Conservation (phyloP, 1,139 yeast species). For the Kodamaea fungicola region DNA sequence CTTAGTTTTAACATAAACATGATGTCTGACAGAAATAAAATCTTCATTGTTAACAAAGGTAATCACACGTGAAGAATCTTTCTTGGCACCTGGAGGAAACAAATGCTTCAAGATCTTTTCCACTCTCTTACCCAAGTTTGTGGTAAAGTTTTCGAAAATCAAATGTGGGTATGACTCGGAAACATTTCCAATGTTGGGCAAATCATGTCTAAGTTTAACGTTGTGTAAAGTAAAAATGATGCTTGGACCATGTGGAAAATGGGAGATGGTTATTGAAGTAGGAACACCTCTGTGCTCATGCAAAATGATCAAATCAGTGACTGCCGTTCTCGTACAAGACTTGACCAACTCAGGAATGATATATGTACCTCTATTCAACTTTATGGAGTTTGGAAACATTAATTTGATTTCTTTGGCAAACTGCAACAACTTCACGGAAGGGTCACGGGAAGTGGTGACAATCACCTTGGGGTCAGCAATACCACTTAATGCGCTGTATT, state of each 20-base stretch:
- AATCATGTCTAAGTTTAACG: constrained; percentile 91
- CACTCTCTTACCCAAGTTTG: constrained; percentile 80
- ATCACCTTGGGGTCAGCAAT: constrained; percentile 88
- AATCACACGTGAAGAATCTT: constrained; percentile 82
- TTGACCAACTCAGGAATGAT: constrained; percentile 80
- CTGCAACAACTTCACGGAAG: constrained; percentile 78
- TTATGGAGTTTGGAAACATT: constrained; percentile 83
- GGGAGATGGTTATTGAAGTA: constrained; percentile 86
- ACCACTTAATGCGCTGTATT: constrained; percentile 84
- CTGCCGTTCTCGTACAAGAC: constrained; percentile 66
- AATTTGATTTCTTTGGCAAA: constrained; percentile 90
- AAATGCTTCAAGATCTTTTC: constrained; percentile 78
- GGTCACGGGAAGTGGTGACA: constrained; percentile 92
- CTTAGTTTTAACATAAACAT: constrained; percentile 83
- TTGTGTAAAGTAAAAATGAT: constrained; percentile 92
- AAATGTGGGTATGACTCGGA: constrained; percentile 93
- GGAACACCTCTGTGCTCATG: constrained; percentile 99
- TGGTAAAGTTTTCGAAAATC: constrained; percentile 86
- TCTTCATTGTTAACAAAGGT: constrained; percentile 90
- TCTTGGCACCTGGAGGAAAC: constrained; percentile 96
- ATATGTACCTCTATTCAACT: constrained; percentile 91
- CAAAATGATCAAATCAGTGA: constrained; percentile 78
- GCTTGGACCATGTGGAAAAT: constrained; percentile 98
- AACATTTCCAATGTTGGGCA: constrained; percentile 79
- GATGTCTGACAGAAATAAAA: constrained; percentile 91